Evolutionary conservation across 208 protist genomes (phyloP).

Genomic region (Porcisia deanei): DNA sequence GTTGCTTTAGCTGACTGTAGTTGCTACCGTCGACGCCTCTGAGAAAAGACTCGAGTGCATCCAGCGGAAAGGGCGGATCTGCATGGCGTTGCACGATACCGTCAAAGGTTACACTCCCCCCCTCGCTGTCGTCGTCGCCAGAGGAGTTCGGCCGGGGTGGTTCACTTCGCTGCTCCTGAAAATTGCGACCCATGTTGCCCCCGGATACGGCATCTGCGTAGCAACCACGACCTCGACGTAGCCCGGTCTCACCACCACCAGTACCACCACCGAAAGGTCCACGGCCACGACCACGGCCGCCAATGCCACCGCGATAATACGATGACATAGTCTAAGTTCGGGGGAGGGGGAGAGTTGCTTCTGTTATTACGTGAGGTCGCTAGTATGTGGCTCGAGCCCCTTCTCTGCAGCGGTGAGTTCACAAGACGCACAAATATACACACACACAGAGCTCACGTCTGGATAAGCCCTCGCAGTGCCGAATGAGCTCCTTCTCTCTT

Average conservation of each 20-base stretch:
- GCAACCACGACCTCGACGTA: conserved; percentile 3
- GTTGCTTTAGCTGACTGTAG: conserved; percentile 61
- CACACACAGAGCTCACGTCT: neutral
- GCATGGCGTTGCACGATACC: neutral
- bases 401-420: neutral
- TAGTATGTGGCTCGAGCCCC: neutral
- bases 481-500: too few species aligned
- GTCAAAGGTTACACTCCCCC: neutral
- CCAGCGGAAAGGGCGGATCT: neutral
- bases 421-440: neutral
- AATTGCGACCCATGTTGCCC: neutral
- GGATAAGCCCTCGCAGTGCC: too few species aligned
- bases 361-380: neutral
- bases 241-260: neutral
- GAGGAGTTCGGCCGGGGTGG: conserved; percentile 1
- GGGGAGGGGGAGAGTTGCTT: neutral
- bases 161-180: neutral
- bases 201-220: conserved; percentile 5
- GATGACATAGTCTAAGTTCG: conserved; percentile 8
- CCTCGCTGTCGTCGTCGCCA: conserved; percentile 14
- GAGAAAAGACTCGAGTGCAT: conserved; percentile 34
- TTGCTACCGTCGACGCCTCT: conserved; percentile 43
- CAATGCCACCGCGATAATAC: conserved; percentile 10
- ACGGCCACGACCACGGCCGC: neutral
- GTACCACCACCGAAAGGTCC: neutral